Evolutionary conservation across 2,329 filamentous ascomycete species (phyloP).

Genomic region (Epichloe amarillans): DNA sequence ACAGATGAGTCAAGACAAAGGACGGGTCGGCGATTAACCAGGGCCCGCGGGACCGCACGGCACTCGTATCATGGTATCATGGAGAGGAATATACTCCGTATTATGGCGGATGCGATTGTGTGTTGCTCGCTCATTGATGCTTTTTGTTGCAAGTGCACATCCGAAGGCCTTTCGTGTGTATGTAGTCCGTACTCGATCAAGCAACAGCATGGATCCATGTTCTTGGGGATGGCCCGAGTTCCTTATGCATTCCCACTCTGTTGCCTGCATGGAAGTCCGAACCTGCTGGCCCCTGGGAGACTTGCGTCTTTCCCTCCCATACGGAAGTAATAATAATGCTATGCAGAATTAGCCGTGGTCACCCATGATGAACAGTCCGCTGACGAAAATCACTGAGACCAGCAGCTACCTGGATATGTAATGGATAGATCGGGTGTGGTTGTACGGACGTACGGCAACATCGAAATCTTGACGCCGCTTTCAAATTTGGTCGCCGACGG

Average conservation of each 20-base stretch:
- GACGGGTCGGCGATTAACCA: conserved; percentile 4
- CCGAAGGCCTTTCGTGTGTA: neutral
- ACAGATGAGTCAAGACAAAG: conserved; percentile 3
- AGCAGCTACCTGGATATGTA: conserved; percentile 1
- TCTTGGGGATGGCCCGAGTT: neutral
- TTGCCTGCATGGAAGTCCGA: neutral
- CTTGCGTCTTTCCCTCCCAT: neutral
- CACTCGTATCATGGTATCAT: too few relatives aligned
- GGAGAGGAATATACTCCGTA: neutral
- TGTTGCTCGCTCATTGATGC: neutral
- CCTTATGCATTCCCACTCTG: neutral
- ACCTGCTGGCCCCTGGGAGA: neutral
- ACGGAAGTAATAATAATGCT: too few relatives aligned
- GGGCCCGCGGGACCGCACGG: neutral
- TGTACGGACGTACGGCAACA: neutral
- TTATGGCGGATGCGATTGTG: neutral
- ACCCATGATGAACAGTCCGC: neutral
- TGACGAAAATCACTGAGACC: neutral
- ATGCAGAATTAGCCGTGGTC: neutral
- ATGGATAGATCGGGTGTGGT: conserved; percentile 1
- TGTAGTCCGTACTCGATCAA: neutral
- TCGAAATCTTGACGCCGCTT: conserved; percentile 1
- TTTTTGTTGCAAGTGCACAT: neutral
- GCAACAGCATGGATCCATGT: neutral
- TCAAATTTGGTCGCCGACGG: neutral